These are phyloP conservation scores for Acrocalymma vagum DNA, from an alignment of 2,329 filamentous ascomycete species.

Conservation along the genomic window DNA sequence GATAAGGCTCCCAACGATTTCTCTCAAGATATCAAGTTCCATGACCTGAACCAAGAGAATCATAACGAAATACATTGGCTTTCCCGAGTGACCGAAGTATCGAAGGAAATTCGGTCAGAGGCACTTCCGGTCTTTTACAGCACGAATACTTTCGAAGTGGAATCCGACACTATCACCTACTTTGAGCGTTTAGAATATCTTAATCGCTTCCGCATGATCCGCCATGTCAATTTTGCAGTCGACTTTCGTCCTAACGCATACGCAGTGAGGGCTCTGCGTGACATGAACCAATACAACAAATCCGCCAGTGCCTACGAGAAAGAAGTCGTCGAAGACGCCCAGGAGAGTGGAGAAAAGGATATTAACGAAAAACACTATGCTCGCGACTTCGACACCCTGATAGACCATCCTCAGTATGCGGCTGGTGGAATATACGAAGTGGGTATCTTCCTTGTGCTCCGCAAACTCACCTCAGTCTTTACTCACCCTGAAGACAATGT, in stretches of 20 bases:
- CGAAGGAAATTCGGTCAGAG: slow-evolving; percentile 23
- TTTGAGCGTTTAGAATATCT: slow-evolving; percentile 24
- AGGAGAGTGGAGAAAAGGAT: neutral
- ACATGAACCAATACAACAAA: slow-evolving; percentile 17
- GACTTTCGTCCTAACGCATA: slow-evolving; percentile 3
- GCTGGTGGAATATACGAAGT: slow-evolving; percentile 17
- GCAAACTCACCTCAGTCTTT: slow-evolving; percentile 18
- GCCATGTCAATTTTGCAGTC: slow-evolving; percentile 22
- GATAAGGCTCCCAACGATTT: slow-evolving; percentile 1
- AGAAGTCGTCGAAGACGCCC: too few species aligned
- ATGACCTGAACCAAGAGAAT: slow-evolving; percentile 18
- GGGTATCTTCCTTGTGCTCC: slow-evolving; percentile 18
- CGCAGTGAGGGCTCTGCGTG: slow-evolving; percentile 7
- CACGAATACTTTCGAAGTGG: slow-evolving; percentile 24
- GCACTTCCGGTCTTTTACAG: slow-evolving; percentile 28
- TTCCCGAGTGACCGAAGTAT: slow-evolving; percentile 20
- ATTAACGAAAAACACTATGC: slow-evolving; percentile 5
- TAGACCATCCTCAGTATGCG: slow-evolving; percentile 13
- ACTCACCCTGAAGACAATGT: neutral
- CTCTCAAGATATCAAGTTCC: slow-evolving; percentile 19
- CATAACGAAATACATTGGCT: slow-evolving; percentile 13
- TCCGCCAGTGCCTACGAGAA: slow-evolving; percentile 17
- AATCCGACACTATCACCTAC: slow-evolving; percentile 24
- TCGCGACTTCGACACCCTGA: slow-evolving; percentile 1
- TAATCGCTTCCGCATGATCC: slow-evolving; percentile 27